A percentile compares a stretch with the other conserved stretches of the same genome.
Evolutionary conservation across 73 alveolate genomes (phyloP).

Genomic region (Tetrahymena malaccensis): DNA sequence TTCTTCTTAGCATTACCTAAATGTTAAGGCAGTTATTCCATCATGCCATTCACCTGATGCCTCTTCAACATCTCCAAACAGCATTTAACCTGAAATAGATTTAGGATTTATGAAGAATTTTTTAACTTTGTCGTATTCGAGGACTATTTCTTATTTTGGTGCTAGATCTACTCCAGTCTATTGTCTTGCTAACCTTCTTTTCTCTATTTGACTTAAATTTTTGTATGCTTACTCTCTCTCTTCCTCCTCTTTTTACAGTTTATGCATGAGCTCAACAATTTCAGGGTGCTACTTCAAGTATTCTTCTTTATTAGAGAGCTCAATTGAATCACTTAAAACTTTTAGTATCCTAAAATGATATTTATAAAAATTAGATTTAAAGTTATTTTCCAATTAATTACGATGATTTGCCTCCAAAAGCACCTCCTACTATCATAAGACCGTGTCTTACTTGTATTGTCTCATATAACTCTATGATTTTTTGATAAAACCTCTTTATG

Average conservation of each 20-base stretch:
- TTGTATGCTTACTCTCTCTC: background rate
- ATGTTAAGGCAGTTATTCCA: constrained; percentile 91
- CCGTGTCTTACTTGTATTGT: constrained; percentile 97
- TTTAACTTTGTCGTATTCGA: constrained; percentile 45
- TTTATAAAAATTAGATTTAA: background rate
- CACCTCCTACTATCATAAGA: constrained; percentile 95
- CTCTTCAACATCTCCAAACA: constrained; percentile 94
- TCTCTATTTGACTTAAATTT: background rate
- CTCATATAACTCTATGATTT: constrained; percentile 86
- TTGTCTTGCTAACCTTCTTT: background rate
- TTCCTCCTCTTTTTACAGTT: background rate
- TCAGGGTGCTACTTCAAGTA: background rate
- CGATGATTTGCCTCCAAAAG: constrained; percentile 91
- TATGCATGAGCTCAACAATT: background rate
- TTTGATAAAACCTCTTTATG: constrained; percentile 59
- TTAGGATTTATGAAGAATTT: constrained; percentile 83
- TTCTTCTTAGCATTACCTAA: constrained; percentile 86
- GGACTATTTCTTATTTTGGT: constrained; percentile 55
- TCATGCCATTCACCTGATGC: constrained; percentile 98
- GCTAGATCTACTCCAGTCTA: constrained; percentile 57
- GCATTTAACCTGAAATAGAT: constrained; percentile 84
- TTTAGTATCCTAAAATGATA: background rate
- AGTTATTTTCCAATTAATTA: constrained; percentile 35
- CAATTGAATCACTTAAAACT: background rate
- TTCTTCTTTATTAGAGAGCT: background rate